Evolutionary conservation across 1,284 basidiomycete genomes (phyloP).

Genomic region (Schizopora paradoxa): DNA sequence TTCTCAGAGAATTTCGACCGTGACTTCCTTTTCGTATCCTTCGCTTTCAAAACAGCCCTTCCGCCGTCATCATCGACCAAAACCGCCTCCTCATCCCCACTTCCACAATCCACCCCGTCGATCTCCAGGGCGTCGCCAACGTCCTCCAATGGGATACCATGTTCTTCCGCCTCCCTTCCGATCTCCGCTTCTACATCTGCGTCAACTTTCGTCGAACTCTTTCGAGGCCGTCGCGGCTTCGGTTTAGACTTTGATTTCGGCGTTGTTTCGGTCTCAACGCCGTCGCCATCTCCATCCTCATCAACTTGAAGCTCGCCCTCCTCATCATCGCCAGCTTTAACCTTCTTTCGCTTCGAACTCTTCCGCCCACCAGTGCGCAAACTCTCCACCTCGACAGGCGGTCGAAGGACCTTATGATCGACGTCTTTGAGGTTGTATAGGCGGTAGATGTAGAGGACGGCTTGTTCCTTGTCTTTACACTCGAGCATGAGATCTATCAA

Average conservation of each 20-base stretch:
- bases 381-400: slow-evolving; percentile 42
- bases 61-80: not conserved
- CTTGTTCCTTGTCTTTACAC: slow-evolving; percentile 91
- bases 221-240: too few species aligned
- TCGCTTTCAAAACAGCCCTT: too few species aligned
- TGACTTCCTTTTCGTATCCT: too few species aligned
- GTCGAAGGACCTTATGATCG: slow-evolving; percentile 37
- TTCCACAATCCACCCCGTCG: slow-evolving; percentile 10
- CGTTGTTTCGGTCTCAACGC: too few species aligned
- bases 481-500: slow-evolving; percentile 86
- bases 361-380: slow-evolving; percentile 51
- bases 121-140: not conserved
- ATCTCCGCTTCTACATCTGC: too few species aligned
- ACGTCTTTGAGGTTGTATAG: slow-evolving; percentile 55
- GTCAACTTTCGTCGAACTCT: too few species aligned
- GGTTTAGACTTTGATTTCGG: too few species aligned
- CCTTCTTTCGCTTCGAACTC: slow-evolving; percentile 34
- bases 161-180: slow-evolving; percentile 11
- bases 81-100: slow-evolving; percentile 10
- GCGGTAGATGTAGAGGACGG: slow-evolving; percentile 80
- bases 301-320: too few species aligned
- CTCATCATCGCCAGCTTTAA: too few species aligned
- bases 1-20: too few species aligned
- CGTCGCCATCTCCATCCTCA: too few species aligned
- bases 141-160: too few species aligned